Conservation (phyloP, 2,329 filamentous ascomycete species). For the Diaporthe ilicicola region DNA sequence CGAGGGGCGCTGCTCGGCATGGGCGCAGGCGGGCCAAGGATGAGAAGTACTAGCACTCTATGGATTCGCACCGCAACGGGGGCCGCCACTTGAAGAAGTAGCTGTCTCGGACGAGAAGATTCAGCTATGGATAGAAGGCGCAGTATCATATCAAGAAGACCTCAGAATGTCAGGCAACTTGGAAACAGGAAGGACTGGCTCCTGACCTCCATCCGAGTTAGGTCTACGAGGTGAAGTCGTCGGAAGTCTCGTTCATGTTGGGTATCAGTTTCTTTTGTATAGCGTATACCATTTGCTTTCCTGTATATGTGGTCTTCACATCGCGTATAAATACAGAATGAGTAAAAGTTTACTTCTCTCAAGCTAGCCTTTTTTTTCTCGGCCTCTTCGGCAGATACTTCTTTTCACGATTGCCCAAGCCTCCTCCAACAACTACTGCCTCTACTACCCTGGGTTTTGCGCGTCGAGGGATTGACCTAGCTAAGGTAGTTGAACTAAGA, state of each 20-base stretch:
- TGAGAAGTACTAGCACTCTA: conserved; percentile 26
- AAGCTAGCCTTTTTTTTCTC: background rate
- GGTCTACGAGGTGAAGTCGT: background rate
- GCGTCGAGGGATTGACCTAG: too few species aligned
- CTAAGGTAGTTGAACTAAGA: too few species aligned
- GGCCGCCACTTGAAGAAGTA: background rate
- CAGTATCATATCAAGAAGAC: background rate
- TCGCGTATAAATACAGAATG: background rate
- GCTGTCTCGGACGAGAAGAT: too few species aligned
- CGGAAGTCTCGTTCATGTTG: background rate
- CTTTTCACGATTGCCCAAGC: too few species aligned
- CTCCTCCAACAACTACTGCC: too few species aligned
- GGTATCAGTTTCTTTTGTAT: background rate
- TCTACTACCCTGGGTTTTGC: too few species aligned
- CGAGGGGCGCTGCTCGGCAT: conserved; percentile 32
- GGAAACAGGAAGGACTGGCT: background rate
- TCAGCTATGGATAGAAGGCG: too few species aligned
- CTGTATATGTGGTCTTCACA: too few species aligned
- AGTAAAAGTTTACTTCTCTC: too few species aligned
- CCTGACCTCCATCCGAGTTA: background rate
- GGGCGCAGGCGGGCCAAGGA: background rate
- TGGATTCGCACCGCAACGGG: conserved; percentile 24
- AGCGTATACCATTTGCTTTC: background rate
- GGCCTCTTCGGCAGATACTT: too few species aligned
- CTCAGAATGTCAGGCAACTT: background rate